Conservation (phyloP, 83 land plant genomes). For the Thuja plicata region DNA sequence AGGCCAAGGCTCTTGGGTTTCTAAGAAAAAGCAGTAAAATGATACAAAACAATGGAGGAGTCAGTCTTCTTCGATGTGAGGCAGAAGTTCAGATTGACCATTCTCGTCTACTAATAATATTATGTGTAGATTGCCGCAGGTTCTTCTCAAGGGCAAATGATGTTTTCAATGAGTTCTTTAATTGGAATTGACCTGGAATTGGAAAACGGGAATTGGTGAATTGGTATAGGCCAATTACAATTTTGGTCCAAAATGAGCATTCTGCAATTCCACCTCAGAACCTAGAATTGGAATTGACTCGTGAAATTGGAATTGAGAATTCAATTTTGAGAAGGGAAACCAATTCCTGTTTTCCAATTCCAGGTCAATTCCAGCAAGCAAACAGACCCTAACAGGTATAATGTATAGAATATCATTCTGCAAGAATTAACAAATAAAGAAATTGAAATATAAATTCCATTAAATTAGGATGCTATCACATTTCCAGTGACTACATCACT, state of each 20-base stretch:
- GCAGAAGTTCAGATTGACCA: background rate
- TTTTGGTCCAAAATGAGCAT: no score
- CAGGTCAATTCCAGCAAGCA: no score
- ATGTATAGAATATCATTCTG: background rate
- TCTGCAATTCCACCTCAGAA: no score
- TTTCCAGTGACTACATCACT: background rate
- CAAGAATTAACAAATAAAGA: background rate
- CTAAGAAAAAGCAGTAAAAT: background rate
- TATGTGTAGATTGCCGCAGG: background rate
- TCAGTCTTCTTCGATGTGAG: background rate
- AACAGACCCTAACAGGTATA: background rate
- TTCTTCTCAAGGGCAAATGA: background rate
- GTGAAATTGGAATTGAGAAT: no score
- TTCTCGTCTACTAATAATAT: background rate
- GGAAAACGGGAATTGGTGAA: no score
- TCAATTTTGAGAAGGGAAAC: no score
- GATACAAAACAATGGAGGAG: background rate
- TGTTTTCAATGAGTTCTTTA: background rate
- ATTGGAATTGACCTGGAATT: no score
- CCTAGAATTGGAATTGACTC: no score
- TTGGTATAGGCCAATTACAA: no score
- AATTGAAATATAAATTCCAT: background rate
- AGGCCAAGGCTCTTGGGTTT: background rate
- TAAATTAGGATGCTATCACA: background rate
- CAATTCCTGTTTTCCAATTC: no score